A percentile compares a stretch with the other conserved stretches of the same genome.
phyloP scores from a whole-genome alignment of 2,329 filamentous ascomycete species.

The Verticillium albo-atrum region DNA sequence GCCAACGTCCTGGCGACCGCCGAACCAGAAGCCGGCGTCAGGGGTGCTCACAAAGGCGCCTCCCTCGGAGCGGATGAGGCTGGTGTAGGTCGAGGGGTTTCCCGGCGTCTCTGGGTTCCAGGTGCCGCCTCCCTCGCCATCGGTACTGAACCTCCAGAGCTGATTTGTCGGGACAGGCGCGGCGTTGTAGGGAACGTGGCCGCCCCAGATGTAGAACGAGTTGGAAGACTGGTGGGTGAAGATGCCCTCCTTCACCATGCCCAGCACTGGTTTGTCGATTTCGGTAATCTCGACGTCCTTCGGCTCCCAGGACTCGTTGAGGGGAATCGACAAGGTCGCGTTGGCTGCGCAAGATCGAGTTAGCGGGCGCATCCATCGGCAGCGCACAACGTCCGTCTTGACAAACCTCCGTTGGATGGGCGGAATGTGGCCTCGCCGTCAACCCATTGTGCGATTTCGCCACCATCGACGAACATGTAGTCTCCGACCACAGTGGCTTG shows the following conservation, averaged over 20 bases:
- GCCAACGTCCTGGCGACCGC: slow-evolving; percentile 19
- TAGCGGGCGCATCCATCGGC: not conserved
- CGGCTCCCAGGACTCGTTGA: slow-evolving; percentile 28
- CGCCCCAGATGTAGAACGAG: slow-evolving; percentile 30
- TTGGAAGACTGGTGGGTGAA: slow-evolving; percentile 23
- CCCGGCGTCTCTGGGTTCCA: slow-evolving; percentile 22
- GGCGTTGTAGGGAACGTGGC: slow-evolving; percentile 15
- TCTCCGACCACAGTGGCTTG: slow-evolving; percentile 23
- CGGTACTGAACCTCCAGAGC: slow-evolving; percentile 25
- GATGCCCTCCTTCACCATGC: slow-evolving; percentile 21
- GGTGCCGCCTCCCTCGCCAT: slow-evolving; percentile 24
- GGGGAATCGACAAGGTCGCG: slow-evolving; percentile 26
- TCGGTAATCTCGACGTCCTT: slow-evolving; percentile 21
- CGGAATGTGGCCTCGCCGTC: slow-evolving; percentile 16
- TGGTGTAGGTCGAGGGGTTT: slow-evolving; percentile 26
- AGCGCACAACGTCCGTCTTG: not conserved
- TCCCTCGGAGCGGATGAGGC: slow-evolving; percentile 25
- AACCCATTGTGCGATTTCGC: slow-evolving; percentile 22
- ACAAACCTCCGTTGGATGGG: slow-evolving; percentile 17
- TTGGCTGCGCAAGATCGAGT: slow-evolving; percentile 16
- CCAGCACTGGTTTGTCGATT: slow-evolving; percentile 21
- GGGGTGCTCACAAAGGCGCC: slow-evolving; percentile 19
- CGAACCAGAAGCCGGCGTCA: slow-evolving; percentile 24
- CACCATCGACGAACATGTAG: slow-evolving; percentile 33
- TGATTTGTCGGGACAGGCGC: slow-evolving; percentile 16